Evolutionary conservation across 2,329 filamentous ascomycete genomes (phyloP), one percentile per base, ranked within the genome.

Genomic region (Aquanectria penicillioides): DNA sequence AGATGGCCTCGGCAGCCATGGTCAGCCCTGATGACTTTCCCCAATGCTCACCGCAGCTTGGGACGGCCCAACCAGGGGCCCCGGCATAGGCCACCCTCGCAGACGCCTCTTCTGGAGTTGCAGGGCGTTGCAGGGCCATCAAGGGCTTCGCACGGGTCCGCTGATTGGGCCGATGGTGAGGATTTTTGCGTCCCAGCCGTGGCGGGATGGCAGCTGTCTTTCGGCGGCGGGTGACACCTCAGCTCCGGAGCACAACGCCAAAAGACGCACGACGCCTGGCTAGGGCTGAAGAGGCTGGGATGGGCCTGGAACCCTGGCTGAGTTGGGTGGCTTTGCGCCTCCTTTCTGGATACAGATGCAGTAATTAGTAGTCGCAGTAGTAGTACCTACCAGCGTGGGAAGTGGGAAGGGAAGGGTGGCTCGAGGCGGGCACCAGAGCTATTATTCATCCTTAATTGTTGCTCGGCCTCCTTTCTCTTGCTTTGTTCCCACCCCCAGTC

Each of bases 281-380:
- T 57, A 57, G 53, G 53, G 53, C 53, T 57, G 53, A 57, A 49
- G 53, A 44, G 40, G 50, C 50, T 53, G 50, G 46, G 50, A 29
- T 18, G 17, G 44, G 53, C 31, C 53, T 57, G 37, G 53, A 57
- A 48, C 53, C 38, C 38, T 17, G 13, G 50, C 50, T 37, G 50
- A 37, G 29, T 23, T 34, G 20, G 15, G 40, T 34, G 44, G 36
- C 23, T 33, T 41, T 34, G 44, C 23, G 25, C 22, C 20, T 10
- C 20, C 26, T 28, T 12, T 22, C 10, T 3, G 40, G 33, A 44
- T 17, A 28, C 29, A 34, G 41, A 36, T 9, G 49, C 28, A 28
- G 28, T 23, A 6, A n/a, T n/a, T n/a, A n/a, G n/a, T n/a, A n/a
- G n/a, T n/a, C n/a, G n/a, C n/a, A n/a, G n/a, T n/a, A n/a, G n/a